Conservation (phyloP, 176 grass and related monocot genomes). For the Ampelocalamus luodianensis region DNA sequence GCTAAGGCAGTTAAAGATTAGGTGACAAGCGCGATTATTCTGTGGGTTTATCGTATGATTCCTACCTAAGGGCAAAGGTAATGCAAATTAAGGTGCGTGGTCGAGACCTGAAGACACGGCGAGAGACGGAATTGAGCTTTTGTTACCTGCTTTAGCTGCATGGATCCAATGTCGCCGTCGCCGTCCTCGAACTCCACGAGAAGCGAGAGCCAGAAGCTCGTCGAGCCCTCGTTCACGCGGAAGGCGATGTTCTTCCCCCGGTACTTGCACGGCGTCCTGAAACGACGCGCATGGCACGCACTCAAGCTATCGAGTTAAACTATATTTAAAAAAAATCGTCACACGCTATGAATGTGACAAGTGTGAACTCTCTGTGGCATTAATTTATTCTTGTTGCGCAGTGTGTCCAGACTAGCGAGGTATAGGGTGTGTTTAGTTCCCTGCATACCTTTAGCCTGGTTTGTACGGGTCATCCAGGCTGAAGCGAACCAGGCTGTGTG, state of each 20-base stretch:
- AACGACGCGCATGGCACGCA: neutral
- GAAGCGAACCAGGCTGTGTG: no score
- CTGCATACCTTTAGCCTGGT: no score
- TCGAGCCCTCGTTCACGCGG: conserved; percentile 91
- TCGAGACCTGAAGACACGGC: neutral
- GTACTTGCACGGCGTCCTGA: conserved; percentile 90
- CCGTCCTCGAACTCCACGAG: conserved; percentile 93
- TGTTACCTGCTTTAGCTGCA: conserved; percentile 84
- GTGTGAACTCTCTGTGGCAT: neutral
- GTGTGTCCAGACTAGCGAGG: neutral
- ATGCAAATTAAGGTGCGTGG: neutral
- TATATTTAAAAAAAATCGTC: neutral
- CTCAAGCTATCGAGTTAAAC: neutral
- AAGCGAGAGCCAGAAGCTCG: conserved; percentile 91
- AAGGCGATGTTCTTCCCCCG: conserved; percentile 83
- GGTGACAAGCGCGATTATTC: neutral
- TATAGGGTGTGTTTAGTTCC: no score
- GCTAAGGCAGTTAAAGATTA: neutral
- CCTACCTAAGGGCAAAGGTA: neutral
- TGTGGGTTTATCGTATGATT: neutral
- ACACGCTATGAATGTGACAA: neutral
- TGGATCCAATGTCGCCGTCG: conserved; percentile 91
- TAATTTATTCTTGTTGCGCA: neutral
- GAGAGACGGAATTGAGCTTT: neutral
- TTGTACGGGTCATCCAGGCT: no score